These are phyloP conservation scores for Sporothrix pallida DNA, from an alignment of 2,329 filamentous ascomycete genomes.

Conservation along the genomic window DNA sequence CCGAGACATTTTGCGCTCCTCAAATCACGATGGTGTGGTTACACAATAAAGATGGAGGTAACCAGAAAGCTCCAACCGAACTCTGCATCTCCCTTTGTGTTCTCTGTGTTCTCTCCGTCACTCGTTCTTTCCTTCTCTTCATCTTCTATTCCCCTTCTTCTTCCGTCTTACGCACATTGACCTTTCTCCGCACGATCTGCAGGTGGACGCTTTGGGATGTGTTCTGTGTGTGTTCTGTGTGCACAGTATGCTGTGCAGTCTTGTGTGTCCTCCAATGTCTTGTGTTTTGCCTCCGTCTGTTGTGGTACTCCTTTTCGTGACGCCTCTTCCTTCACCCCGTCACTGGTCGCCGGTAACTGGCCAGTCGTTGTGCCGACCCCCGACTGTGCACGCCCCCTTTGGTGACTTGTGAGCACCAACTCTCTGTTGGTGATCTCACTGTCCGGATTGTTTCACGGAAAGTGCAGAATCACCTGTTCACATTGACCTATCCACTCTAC, in stretches of 20 bases:
- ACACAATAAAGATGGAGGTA: background rate
- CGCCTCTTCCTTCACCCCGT: background rate
- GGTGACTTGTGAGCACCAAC: background rate
- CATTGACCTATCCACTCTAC: background rate
- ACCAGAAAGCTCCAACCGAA: background rate
- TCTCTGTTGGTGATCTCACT: background rate
- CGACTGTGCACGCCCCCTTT: background rate
- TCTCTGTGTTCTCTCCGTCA: background rate
- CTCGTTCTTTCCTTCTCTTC: background rate
- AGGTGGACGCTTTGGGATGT: conserved; percentile 1
- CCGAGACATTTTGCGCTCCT: background rate
- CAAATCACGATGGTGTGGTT: background rate
- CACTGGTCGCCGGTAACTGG: no score
- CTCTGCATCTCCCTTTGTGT: background rate
- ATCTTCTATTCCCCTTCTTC: background rate
- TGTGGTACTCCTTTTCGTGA: background rate
- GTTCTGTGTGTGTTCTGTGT: background rate
- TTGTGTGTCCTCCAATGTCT: no score
- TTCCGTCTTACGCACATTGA: background rate
- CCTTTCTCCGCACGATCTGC: background rate
- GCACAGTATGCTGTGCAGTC: background rate
- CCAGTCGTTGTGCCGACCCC: conserved; percentile 6
- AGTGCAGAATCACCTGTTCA: background rate
- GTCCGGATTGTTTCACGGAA: conserved; percentile 1
- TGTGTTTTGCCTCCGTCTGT: background rate